phyloP scores from a whole-genome alignment of 345 rosid species.

The Firmiana major region DNA sequence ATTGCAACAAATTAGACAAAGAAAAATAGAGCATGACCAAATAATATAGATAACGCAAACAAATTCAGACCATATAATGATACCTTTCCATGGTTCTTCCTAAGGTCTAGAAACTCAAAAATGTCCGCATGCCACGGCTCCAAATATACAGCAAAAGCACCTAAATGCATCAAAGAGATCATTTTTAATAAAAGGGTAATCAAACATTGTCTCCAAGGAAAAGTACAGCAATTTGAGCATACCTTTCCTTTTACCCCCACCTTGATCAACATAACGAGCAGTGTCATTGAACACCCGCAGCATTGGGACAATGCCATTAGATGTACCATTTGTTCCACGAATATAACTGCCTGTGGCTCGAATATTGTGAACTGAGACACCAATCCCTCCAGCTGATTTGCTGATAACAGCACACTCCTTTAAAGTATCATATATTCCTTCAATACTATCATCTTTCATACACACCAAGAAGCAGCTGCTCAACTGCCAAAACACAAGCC shows the following conservation, averaged over 20 bases:
- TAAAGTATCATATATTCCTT: slow-evolving; percentile 85
- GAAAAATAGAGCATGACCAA: neutral
- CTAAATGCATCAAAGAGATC: slow-evolving; percentile 24
- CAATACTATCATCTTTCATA: slow-evolving; percentile 94
- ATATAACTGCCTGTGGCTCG: slow-evolving; percentile 83
- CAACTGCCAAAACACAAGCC: slow-evolving; percentile 41
- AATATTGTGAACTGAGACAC: slow-evolving; percentile 80
- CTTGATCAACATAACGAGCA: slow-evolving; percentile 89
- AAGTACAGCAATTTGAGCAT: neutral
- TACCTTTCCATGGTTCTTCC: slow-evolving; percentile 86
- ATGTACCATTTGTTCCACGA: slow-evolving; percentile 79
- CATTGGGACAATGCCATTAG: slow-evolving; percentile 87
- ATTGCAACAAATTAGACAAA: neutral
- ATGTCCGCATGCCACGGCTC: slow-evolving; percentile 91
- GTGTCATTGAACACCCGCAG: slow-evolving; percentile 78
- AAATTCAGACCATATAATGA: neutral
- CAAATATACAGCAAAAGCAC: slow-evolving; percentile 88
- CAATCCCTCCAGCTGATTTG: slow-evolving; percentile 94
- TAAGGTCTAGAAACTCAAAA: slow-evolving; percentile 66
- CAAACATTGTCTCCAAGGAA: neutral
- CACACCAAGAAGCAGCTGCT: slow-evolving; percentile 88
- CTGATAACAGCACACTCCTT: slow-evolving; percentile 96
- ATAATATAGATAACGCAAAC: neutral
- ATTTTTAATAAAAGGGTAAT: neutral
- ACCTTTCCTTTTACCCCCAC: slow-evolving; percentile 91